phyloP scores from a whole-genome alignment of 75 land plant species.

The Ceratopteris richardii region DNA sequence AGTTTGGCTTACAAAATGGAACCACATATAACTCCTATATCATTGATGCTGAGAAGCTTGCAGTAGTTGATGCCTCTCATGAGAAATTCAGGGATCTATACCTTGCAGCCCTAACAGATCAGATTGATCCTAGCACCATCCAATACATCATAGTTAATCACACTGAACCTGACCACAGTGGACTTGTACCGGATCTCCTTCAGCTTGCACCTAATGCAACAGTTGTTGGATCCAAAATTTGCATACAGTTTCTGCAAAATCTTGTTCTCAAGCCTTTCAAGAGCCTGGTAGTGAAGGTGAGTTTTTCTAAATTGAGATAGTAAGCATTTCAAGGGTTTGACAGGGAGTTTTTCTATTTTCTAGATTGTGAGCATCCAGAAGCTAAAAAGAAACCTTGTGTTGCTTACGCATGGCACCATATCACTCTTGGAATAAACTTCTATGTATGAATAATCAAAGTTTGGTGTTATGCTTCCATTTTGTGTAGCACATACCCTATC shows the following conservation, averaged over 20 bases:
- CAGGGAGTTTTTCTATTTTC: too few relatives aligned
- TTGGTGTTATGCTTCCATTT: too few relatives aligned
- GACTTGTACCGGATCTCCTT: slow-evolving; percentile 40
- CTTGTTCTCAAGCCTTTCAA: slow-evolving; percentile 40
- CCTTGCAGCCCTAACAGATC: slow-evolving; percentile 34
- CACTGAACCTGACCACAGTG: slow-evolving; percentile 53
- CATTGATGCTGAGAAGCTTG: slow-evolving; percentile 37
- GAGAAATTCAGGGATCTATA: slow-evolving; percentile 42
- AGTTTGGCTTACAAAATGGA: slow-evolving; percentile 47
- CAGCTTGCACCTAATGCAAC: slow-evolving; percentile 40
- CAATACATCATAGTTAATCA: slow-evolving; percentile 39
- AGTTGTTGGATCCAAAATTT: slow-evolving; percentile 44
- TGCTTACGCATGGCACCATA: too few relatives aligned
- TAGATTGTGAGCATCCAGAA: too few relatives aligned
- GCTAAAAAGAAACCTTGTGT: too few relatives aligned
- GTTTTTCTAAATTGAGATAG: too few relatives aligned
- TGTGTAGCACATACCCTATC: too few relatives aligned
- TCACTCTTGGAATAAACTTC: too few relatives aligned
- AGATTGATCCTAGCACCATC: slow-evolving; percentile 36
- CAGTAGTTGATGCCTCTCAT: slow-evolving; percentile 48
- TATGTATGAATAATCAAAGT: too few relatives aligned
- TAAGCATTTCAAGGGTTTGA: too few relatives aligned
- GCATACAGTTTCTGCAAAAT: slow-evolving; percentile 41
- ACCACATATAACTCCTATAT: slow-evolving; percentile 48
- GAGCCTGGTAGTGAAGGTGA: slow-evolving; percentile 41